Conservation (phyloP, 805 yeast species). For the Blastobotrys americana region DNA sequence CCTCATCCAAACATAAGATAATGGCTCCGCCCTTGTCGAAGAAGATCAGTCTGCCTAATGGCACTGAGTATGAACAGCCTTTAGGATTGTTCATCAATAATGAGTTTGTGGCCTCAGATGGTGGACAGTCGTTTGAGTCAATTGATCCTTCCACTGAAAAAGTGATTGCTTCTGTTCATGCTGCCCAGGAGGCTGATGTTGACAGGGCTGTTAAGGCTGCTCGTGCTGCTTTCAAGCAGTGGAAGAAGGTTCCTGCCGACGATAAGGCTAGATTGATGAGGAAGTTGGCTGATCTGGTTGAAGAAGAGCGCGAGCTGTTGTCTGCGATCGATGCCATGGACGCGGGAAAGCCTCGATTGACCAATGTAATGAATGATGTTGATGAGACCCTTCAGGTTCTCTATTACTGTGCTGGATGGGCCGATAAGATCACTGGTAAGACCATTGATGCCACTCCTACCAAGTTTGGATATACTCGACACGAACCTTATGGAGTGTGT, state of each 20-base stretch:
- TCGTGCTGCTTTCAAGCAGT: slow-evolving; percentile 61
- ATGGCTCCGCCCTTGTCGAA: slow-evolving; percentile 18
- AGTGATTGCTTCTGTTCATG: slow-evolving; percentile 58
- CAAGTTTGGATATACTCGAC: slow-evolving; percentile 71
- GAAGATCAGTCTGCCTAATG: slow-evolving; percentile 49
- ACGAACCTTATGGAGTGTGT: slow-evolving; percentile 91
- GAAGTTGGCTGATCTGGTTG: slow-evolving; percentile 74
- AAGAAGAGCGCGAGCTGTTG: slow-evolving; percentile 59
- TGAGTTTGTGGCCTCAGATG: slow-evolving; percentile 57
- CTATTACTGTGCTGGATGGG: slow-evolving; percentile 85
- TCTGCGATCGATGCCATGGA: slow-evolving; percentile 81
- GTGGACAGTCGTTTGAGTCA: slow-evolving; percentile 53
- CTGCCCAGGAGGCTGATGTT: slow-evolving; percentile 71
- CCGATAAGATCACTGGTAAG: slow-evolving; percentile 65
- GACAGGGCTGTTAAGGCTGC: slow-evolving; percentile 86
- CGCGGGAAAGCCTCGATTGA: slow-evolving; percentile 68
- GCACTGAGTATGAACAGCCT: slow-evolving; percentile 67
- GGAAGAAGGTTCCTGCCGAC: slow-evolving; percentile 66
- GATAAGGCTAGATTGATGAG: slow-evolving; percentile 54
- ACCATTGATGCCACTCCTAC: slow-evolving; percentile 65
- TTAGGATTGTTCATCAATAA: slow-evolving; percentile 77
- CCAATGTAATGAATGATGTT: slow-evolving; percentile 68
- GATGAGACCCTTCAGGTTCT: slow-evolving; percentile 59
- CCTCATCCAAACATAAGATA: too few relatives aligned
- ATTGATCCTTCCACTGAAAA: slow-evolving; percentile 71